These are phyloP conservation scores for Fusarium sp. DNA, from an alignment of 2,329 filamentous ascomycete species.

Conservation along the genomic window DNA sequence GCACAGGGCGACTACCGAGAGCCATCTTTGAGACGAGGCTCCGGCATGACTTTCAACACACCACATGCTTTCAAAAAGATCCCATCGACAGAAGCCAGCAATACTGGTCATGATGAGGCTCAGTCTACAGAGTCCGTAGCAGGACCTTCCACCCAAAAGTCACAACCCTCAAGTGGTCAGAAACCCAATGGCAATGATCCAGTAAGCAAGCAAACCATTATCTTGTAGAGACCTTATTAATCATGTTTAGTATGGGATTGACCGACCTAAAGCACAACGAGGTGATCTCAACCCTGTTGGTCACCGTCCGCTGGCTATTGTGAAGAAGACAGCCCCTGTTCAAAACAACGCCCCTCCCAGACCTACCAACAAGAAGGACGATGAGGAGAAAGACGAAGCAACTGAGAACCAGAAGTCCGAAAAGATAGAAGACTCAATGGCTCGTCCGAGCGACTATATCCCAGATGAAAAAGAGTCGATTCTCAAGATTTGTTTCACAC, in stretches of 20 bases:
- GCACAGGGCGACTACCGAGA: slow-evolving; percentile 8
- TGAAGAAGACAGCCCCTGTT: neutral
- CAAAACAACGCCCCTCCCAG: neutral
- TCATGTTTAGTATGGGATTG: slow-evolving; percentile 13
- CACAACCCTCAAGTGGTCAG: neutral
- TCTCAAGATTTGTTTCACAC: neutral
- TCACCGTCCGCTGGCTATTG: neutral
- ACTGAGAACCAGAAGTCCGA: neutral
- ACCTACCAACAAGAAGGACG: no score
- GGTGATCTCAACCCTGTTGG: slow-evolving; percentile 30
- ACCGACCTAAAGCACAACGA: neutral
- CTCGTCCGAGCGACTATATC: neutral
- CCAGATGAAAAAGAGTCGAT: neutral
- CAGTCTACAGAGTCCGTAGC: neutral
- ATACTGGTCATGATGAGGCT: neutral
- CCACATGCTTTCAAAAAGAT: slow-evolving; percentile 2
- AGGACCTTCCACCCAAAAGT: rapidly evolving
- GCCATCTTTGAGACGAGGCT: slow-evolving; percentile 21
- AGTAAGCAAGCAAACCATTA: neutral
- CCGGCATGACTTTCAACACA: slow-evolving; percentile 7
- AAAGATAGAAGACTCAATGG: rapidly evolving
- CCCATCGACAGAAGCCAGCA: neutral
- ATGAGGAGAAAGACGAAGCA: no score
- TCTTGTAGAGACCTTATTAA: slow-evolving; percentile 4
- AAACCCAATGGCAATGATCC: neutral